Percentiles rank a stretch among this genome's conserved stretches.
phyloP scores from a whole-genome alignment of 805 yeast species.

The Zygosaccharomyces rouxii region DNA sequence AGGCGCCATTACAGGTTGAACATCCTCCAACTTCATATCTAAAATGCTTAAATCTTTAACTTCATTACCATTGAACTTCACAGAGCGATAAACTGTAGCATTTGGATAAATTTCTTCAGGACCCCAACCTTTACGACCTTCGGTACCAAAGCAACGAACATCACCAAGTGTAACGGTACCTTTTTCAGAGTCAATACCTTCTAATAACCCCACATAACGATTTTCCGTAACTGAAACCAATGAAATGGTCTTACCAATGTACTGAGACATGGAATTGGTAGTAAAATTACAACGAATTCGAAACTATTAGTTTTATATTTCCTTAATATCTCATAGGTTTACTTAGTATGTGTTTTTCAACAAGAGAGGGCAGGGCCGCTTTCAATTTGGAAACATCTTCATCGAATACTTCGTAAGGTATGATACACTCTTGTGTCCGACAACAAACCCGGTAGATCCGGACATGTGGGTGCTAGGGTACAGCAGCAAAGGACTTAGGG shows the following conservation, averaged over 20 bases:
- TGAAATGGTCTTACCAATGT: conserved; percentile 70
- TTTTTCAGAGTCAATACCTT: conserved; percentile 81
- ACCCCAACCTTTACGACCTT: conserved; percentile 75
- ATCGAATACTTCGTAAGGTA: too few relatives aligned
- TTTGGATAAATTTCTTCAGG: conserved; percentile 69
- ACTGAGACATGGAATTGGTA: conserved; percentile 66
- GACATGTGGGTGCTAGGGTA: too few relatives aligned
- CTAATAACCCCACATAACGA: conserved; percentile 85
- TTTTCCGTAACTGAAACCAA: conserved; percentile 31
- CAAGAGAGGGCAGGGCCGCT: background rate
- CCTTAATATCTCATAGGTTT: background rate
- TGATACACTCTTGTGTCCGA: too few relatives aligned
- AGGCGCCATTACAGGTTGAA: conserved; percentile 47
- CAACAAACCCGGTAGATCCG: too few relatives aligned
- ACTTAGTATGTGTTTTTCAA: background rate
- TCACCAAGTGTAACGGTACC: conserved; percentile 80
- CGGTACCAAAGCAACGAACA: conserved; percentile 87
- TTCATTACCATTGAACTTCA: conserved; percentile 86
- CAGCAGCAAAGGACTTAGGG: too few relatives aligned
- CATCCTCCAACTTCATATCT: conserved; percentile 63
- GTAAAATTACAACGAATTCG: background rate
- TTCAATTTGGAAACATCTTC: background rate
- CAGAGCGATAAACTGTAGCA: conserved; percentile 61
- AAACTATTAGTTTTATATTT: background rate
- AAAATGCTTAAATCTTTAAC: conserved; percentile 85